These are phyloP conservation scores for Antitrichia curtipendula DNA, from an alignment of 225 moss, liverwort and hornwort genomes.

Conservation along the genomic window DNA sequence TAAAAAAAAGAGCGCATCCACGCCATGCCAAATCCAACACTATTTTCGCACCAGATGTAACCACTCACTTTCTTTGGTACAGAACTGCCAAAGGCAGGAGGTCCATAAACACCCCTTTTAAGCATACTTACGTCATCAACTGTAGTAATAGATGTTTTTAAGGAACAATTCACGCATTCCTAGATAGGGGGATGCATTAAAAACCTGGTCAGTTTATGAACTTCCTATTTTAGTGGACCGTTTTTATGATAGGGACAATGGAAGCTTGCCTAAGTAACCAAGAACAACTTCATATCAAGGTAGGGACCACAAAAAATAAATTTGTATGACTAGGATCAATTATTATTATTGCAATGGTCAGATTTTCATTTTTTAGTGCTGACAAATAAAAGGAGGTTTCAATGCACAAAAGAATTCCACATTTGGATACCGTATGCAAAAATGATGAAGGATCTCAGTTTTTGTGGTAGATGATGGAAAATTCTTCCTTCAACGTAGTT, in stretches of 20 bases:
- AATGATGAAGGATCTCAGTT: not conserved
- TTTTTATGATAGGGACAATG: not conserved
- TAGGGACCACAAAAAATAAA: not conserved
- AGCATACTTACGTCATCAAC: not conserved
- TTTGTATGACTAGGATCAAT: accelerated
- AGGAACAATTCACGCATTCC: not conserved
- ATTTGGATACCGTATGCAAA: not conserved
- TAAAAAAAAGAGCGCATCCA: not conserved
- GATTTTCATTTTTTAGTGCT: not conserved
- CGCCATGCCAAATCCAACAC: not conserved
- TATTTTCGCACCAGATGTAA: not conserved
- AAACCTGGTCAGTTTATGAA: accelerated
- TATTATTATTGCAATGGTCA: not conserved
- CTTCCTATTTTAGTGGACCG: not conserved
- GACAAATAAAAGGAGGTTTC: not conserved
- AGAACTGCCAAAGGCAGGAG: not conserved
- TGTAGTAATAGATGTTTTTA: not conserved
- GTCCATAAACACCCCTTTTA: not conserved
- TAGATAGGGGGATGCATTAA: not conserved
- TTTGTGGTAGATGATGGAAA: not conserved
- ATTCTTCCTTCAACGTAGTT: not conserved
- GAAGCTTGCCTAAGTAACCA: not conserved
- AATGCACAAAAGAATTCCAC: not conserved
- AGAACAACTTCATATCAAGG: not conserved
- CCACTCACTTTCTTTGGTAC: not conserved